These are phyloP conservation scores for Selenicereus undatus DNA, from an alignment of 148 eudicot species.

Conservation along the genomic window DNA sequence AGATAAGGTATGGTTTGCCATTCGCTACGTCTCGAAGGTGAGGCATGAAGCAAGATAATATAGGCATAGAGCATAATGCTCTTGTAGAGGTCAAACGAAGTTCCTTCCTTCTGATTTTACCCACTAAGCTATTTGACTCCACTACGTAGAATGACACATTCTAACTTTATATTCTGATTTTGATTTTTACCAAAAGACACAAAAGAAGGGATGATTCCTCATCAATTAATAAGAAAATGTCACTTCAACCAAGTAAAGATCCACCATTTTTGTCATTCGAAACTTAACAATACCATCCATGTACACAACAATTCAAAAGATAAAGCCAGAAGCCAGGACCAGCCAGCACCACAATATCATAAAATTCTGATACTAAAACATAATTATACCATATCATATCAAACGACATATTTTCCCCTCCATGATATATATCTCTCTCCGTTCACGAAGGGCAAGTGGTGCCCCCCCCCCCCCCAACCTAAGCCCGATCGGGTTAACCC, in stretches of 20 bases:
- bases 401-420: background rate
- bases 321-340: background rate
- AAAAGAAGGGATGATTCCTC: background rate
- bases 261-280: background rate
- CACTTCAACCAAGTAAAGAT: background rate
- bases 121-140: background rate
- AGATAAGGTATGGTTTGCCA: background rate
- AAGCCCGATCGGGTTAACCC: too few relatives aligned
- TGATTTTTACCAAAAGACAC: background rate
- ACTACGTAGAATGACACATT: background rate
- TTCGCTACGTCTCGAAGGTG: too few relatives aligned
- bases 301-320: background rate
- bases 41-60: too few relatives aligned
- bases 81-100: too few relatives aligned
- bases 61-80: too few relatives aligned
- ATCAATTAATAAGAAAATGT: background rate
- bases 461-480: too few relatives aligned
- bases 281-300: background rate
- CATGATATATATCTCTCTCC: too few relatives aligned
- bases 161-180: background rate
- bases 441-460: too few relatives aligned
- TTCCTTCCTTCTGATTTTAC: background rate
- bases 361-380: background rate
- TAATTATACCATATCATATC: background rate
- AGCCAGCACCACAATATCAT: background rate